phyloP scores from a whole-genome alignment of 2,329 filamentous ascomycete species.

The Clonostachys chloroleuca region DNA sequence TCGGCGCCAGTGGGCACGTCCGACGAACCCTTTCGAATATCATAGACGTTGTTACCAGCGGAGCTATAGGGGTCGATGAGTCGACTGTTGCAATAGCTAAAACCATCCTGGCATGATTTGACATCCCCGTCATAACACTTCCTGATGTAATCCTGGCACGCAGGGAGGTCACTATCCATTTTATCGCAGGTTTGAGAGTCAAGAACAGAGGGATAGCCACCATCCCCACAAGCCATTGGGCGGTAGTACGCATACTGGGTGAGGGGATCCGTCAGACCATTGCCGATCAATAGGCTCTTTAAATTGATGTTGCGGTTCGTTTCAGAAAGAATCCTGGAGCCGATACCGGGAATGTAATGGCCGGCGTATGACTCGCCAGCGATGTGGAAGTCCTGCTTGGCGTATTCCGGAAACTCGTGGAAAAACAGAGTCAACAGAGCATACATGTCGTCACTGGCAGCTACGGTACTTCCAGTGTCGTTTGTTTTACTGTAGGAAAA shows the following conservation, averaged over 20 bases:
- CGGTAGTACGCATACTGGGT: conserved; percentile 96
- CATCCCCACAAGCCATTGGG: conserved; percentile 95
- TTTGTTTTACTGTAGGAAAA: conserved; percentile 97
- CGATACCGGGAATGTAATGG: conserved; percentile 92
- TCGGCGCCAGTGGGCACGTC: conserved; percentile 81
- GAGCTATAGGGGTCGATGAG: conserved; percentile 91
- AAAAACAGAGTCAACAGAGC: conserved; percentile 97
- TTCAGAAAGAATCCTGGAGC: conserved; percentile 69
- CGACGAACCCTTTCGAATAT: conserved; percentile 68
- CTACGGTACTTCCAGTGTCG: conserved; percentile 35
- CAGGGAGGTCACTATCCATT: conserved; percentile 89
- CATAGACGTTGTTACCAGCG: conserved; percentile 91
- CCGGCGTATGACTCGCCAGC: conserved; percentile 93
- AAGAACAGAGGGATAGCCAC: conserved; percentile 87
- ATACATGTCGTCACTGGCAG: conserved; percentile 93
- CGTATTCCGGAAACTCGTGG: conserved; percentile 96
- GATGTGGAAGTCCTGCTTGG: conserved; percentile 95
- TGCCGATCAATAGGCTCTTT: conserved; percentile 91
- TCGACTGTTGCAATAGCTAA: conserved; percentile 98
- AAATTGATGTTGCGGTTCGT: conserved; percentile 98
- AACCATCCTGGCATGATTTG: conserved; percentile 83
- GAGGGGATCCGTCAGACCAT: conserved; percentile 88
- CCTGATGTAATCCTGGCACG: conserved; percentile 84
- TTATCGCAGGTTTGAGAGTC: conserved; percentile 70
- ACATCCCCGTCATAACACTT: conserved; percentile 91